Evolutionary conservation across 345 rosid genomes (phyloP), one percentile per base, ranked within the genome.

Genomic region (Citrus inodora): DNA sequence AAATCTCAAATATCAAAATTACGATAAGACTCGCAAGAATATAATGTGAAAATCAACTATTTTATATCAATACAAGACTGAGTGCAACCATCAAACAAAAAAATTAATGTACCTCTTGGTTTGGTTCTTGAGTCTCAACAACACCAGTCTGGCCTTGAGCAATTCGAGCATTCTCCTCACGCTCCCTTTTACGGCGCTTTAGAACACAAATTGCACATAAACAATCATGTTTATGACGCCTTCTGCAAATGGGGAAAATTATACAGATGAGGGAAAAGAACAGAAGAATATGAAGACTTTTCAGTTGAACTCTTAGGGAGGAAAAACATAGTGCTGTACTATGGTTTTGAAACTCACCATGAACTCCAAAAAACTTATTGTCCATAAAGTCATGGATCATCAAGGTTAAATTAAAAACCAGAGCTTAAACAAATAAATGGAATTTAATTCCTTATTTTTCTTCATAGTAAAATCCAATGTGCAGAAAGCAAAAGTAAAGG

Each of bases 221-320:
- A 78, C 99, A 96, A 88, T 94, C 95, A 65, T 81, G 87, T 86
- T 96, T 96, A 83, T 96, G 99, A 76, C 91, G 94, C 81, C 98
- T 88, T 82, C 98, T 96, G 89, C 85, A 88, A 74, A 68, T 30
- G 78, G 70, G 42, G 16, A 71, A 32, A 55, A 71, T 63, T 76
- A 65, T 51, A 35, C 16, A 58, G 59, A 66, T 58, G 58, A 63
- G 32, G 67, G 76, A 46, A 53, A 69, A 56, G 28, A 65, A 68
- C 13, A 37, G 1, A 32, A 19, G 51, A 46, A 51, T 9, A 58
- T 24, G 51, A 24, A 30, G 59, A 13, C 27, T 62, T 19, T 21
- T 19, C 27, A 27, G 25, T 19, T 74, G 4, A 74, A 60, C 40
- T 22, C 21, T 10, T 35, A 11, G 1, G 22, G 48, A 8, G 6